Base-by-base conservation (phyloP, 345 rosid genomes). In the Citrus cavaleriei region DNA sequence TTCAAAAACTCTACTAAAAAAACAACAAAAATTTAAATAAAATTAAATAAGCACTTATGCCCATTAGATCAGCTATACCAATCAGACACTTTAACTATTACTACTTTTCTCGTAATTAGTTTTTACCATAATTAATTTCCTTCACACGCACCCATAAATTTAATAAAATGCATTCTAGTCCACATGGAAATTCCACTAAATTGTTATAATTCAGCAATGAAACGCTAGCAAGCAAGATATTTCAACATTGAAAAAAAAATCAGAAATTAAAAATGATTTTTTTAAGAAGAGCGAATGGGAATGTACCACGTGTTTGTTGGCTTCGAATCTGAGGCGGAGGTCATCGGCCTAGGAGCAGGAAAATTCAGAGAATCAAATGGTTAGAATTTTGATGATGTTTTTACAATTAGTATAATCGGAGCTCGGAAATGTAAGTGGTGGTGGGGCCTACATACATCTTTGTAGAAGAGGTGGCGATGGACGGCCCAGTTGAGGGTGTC, bases 401-500 rank as follows among this genome's bases (percentile, higher is more conserved):
- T 46, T 46, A 46, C 51, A 0, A 46, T 46, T 46, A 3, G 51
- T 0, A 13, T 0, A 46, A 46, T 13, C 51, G 55, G 68, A 80
- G 63, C 79, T 77, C 49, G 77, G 59, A 73, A 35, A 65, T 75
- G 69, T 13, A 13, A 46, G 51, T 46, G 51, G 51, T 13, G 51
- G 51, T 16, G 49, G 77, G 60, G 40, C 22, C 24, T 88, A 93
- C 99, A 73, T 96, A 94, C 99, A 72, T 96, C 98, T 61, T 82
- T 78, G 80, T 94, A 94, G 85, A 96, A 96, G 80, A 94, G 94
- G 81, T 93, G 95, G 84, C 97, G 97, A 86, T 91, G 98, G 58
- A 96, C 99, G 74, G 97, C 97, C 98, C 99, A 94, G 86, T 93
- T 93, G 63, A 96, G 97, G 60, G 93, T 90, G 80, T 96, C 98